Evolutionary conservation across 2,329 filamentous ascomycete genomes (phyloP).

Genomic region (Didymella pomorum): DNA sequence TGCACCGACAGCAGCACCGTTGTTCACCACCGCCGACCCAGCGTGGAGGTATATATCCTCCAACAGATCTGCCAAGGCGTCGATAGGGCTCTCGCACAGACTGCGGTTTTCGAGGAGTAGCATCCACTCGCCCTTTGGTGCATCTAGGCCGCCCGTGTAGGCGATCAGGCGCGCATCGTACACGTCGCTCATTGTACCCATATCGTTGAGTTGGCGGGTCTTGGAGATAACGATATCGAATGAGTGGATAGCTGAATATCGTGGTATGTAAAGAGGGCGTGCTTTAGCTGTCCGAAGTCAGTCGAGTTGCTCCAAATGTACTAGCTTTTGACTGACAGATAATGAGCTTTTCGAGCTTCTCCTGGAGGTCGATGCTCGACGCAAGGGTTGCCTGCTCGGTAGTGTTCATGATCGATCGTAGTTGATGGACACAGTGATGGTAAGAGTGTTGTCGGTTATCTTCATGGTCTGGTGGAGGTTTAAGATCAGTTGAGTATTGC

Average conservation of each 20-base stretch:
- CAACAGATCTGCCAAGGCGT: slow-evolving; percentile 7
- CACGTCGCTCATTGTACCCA: neutral
- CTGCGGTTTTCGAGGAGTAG: neutral
- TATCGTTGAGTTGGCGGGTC: neutral
- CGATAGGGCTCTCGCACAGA: slow-evolving; percentile 2
- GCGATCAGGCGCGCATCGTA: slow-evolving; percentile 5
- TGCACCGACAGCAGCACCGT: neutral
- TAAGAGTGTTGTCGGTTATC: neutral
- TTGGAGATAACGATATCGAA: slow-evolving; percentile 6
- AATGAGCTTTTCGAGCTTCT: neutral
- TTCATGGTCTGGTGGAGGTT: neutral
- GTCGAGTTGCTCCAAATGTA: neutral
- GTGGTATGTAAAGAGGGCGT: neutral
- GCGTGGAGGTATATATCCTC: neutral
- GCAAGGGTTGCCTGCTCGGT: neutral
- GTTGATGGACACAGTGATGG: neutral
- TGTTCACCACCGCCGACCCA: neutral
- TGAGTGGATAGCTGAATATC: no score
- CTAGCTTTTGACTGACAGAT: neutral
- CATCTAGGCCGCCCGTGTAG: neutral
- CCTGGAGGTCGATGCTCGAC: neutral
- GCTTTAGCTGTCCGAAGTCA: neutral
- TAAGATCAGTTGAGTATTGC: neutral
- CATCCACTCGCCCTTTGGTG: neutral
- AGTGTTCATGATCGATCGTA: neutral